Evolutionary conservation across 768 basidiomycete species (phyloP), one percentile per base, ranked within the genome.

Genomic region (Kwoniella bestiolae): DNA sequence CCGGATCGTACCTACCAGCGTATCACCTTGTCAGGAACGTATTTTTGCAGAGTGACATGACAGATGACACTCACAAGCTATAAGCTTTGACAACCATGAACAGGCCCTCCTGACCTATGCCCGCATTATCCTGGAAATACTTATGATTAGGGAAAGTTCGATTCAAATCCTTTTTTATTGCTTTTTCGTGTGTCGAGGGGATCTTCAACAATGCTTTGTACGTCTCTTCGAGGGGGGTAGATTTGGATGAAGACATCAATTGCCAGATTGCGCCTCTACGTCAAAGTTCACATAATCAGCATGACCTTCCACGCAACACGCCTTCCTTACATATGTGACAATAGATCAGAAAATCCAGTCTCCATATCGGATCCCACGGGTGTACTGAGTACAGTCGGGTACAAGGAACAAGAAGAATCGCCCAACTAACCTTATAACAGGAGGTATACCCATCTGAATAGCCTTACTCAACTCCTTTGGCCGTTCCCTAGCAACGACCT

Each of bases 31-130:
- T n/a, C n/a, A n/a, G n/a, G n/a, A n/a, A n/a, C n/a, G n/a, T n/a
- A n/a, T n/a, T n/a, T n/a, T 29, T 21, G 41, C 31, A 35, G 32
- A 14, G 12, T 28, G 28, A 7, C 21, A 44, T 38, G 38, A 44
- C 38, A 18, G n/a, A 35, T 26, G 14, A 2, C 41, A 80, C 90
- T 76, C 83, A 92, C 88, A 98, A 79, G 23, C 93, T 96, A 79
- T 98, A 99, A 9, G 96, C 96, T 80, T 98, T 98, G 32, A 97
- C 85, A 35, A 99, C 94, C 77, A 97, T 98, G 84, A 97, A 97
- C 35, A 99, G 82, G 75, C 95, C 94, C 81, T 97, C 95, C 79
- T 98, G 94, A 2, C 96, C 96, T 28, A 94, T 90, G 8, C 95
- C 96, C 73, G 91, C 90, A 2, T 90, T 93, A 71, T 96, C 91